These are phyloP conservation scores for Flaveria floridana DNA, from an alignment of 140 eudicot genomes.

Conservation along the genomic window DNA sequence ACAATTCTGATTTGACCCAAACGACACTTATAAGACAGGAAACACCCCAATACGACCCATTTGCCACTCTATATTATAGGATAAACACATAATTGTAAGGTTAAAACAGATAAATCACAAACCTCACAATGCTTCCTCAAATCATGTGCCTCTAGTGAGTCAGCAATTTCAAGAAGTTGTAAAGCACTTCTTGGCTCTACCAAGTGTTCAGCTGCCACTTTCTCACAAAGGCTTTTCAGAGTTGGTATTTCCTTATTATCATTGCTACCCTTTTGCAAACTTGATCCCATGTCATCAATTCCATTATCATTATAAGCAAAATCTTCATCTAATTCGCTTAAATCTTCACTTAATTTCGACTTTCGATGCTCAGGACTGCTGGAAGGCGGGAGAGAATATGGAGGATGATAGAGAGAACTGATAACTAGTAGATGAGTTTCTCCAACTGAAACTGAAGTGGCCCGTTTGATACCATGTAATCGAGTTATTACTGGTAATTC, in stretches of 20 bases:
- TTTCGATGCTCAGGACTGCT: conserved; percentile 28
- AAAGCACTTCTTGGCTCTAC: conserved; percentile 90
- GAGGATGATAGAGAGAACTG: conserved; percentile 85
- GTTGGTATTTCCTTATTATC: conserved; percentile 51
- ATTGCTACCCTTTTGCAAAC: conserved; percentile 29
- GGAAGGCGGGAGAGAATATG: conserved; percentile 35
- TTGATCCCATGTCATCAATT: conserved; percentile 29
- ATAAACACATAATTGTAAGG: conserved; percentile 4
- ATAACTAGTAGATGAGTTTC: conserved; percentile 82
- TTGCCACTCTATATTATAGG: not conserved
- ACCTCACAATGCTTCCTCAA: conserved; percentile 88
- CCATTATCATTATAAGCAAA: conserved; percentile 57
- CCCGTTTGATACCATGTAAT: conserved; percentile 79
- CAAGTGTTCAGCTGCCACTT: conserved; percentile 73
- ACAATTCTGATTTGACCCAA: not conserved
- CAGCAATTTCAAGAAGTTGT: conserved; percentile 90
- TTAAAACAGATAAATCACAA: conserved; percentile 14
- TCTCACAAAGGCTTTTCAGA: conserved; percentile 91
- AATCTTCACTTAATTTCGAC: conserved; percentile 37
- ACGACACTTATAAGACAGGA: not conserved
- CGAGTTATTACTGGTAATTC: conserved; percentile 58
- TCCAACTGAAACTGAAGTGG: conserved; percentile 91
- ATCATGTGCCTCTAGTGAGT: conserved; percentile 84
- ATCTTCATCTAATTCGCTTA: conserved; percentile 64
- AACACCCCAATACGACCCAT: not conserved